Evolutionary conservation across 108 stramenopile genomes (phyloP).

Genomic region (Craspedostauros australis): DNA sequence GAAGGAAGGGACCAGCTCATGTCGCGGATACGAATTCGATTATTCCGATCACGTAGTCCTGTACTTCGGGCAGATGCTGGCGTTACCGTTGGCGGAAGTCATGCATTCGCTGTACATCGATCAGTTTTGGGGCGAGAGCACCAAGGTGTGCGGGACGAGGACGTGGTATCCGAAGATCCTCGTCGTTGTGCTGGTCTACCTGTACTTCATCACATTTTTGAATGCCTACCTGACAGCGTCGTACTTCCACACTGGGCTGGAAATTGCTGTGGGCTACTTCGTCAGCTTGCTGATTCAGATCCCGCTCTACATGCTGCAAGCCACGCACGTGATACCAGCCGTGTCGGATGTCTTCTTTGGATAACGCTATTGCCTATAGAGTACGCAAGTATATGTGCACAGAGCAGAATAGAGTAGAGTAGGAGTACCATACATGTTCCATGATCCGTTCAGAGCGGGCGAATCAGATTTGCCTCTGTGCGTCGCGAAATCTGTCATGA

Average conservation of each 20-base stretch:
- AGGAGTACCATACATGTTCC: no score
- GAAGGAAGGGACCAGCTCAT: slow-evolving; percentile 28
- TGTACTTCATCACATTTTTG: slow-evolving; percentile 60
- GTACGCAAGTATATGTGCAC: no score
- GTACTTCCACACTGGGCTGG: slow-evolving; percentile 67
- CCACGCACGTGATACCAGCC: slow-evolving; percentile 6
- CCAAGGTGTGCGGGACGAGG: neutral
- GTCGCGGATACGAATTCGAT: slow-evolving; percentile 64
- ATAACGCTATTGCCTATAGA: no score
- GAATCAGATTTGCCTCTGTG: no score
- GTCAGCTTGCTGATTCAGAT: slow-evolving; percentile 61
- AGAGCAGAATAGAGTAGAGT: no score
- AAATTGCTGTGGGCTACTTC: slow-evolving; percentile 59
- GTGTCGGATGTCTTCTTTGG: slow-evolving; percentile 21
- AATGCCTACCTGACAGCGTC: slow-evolving; percentile 59
- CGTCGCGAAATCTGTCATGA: no score
- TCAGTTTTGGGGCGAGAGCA: neutral
- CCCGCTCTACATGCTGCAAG: slow-evolving; percentile 46
- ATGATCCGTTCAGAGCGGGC: no score
- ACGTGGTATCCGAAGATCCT: slow-evolving; percentile 23
- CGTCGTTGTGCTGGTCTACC: slow-evolving; percentile 37
- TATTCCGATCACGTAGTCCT: slow-evolving; percentile 86
- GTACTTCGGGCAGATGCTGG: slow-evolving; percentile 71
- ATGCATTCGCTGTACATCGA: slow-evolving; percentile 25
- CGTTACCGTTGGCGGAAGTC: slow-evolving; percentile 56